A percentile compares a stretch with the other conserved stretches of the same genome.
Conservation (phyloP, 768 basidiomycete species). For the Russula earlei region DNA sequence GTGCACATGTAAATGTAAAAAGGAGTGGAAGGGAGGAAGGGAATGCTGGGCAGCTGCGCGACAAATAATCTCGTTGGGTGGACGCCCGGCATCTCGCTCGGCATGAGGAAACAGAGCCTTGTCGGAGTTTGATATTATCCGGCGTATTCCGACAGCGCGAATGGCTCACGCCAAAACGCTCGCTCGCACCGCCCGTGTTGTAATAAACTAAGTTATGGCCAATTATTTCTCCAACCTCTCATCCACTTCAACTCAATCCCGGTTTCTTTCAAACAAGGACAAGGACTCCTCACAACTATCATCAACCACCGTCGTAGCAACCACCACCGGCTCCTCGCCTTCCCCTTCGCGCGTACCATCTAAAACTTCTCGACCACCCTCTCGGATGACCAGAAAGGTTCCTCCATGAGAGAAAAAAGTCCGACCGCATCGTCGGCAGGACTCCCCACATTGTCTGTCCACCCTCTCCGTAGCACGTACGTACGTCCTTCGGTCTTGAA, state of each 20-base stretch:
- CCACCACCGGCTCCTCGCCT: conserved; percentile 17
- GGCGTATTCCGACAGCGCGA: not conserved
- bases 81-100: not conserved
- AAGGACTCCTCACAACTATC: conserved; percentile 21
- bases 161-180: too few relatives aligned
- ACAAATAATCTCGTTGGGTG: too few relatives aligned
- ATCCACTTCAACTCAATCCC: conserved; percentile 47
- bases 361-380: conserved; percentile 63
- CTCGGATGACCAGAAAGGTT: conserved; percentile 34
- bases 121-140: not conserved
- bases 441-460: conserved; percentile 35
- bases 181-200: too few relatives aligned
- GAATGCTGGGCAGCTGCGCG: too few relatives aligned
- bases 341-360: conserved; percentile 46
- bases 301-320: conserved; percentile 18
- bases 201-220: conserved; percentile 37
- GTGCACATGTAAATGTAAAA: conserved; percentile 1
- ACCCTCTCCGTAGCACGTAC: conserved; percentile 84
- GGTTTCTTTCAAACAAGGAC: conserved; percentile 48
- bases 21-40: not conserved
- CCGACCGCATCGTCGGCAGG: conserved; percentile 29
- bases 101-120: not conserved
- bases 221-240: conserved; percentile 83
- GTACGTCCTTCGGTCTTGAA: conserved; percentile 39
- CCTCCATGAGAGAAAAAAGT: conserved; percentile 34